Conservation (phyloP, 805 yeast genomes). For the Cyberlindnera mycetangii region DNA sequence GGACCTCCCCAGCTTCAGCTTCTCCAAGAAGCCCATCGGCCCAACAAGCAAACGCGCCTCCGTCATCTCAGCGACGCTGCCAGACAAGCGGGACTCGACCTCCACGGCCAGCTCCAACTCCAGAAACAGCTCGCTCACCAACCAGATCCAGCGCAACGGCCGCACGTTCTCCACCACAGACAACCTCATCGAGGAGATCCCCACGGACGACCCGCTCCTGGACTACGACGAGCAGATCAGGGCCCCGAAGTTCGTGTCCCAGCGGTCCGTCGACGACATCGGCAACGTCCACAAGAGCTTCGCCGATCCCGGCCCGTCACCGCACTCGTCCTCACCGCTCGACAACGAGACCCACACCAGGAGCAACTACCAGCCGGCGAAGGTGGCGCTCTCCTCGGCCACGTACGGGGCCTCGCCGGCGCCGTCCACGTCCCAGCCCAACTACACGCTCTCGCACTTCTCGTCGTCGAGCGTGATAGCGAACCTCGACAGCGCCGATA, state of each 20-base stretch:
- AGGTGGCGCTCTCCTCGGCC: constrained; percentile 17
- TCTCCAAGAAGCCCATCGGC: constrained; percentile 28
- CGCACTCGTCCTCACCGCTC: background rate
- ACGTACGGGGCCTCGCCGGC: constrained; percentile 9
- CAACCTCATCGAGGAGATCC: constrained; percentile 15
- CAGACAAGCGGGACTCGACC: constrained; percentile 15
- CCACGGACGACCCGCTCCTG: constrained; percentile 25
- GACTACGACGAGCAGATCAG: constrained; percentile 30
- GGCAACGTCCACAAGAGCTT: background rate
- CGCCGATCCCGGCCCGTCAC: background rate
- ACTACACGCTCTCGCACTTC: constrained; percentile 15
- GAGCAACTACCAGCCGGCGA: constrained; percentile 22
- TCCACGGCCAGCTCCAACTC: constrained; percentile 6
- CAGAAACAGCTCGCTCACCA: constrained; percentile 3
- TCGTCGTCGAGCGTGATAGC: constrained; percentile 13
- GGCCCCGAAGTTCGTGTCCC: constrained; percentile 27
- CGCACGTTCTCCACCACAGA: constrained; percentile 7
- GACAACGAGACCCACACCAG: background rate
- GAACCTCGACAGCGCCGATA: constrained; percentile 15
- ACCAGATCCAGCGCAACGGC: constrained; percentile 7
- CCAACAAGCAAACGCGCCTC: constrained; percentile 17
- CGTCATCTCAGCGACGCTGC: constrained; percentile 25
- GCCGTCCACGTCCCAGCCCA: constrained; percentile 15
- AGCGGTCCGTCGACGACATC: constrained; percentile 16
- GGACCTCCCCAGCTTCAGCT: constrained; percentile 22